Evolutionary conservation across 2,329 filamentous ascomycete genomes (phyloP).

Genomic region (Teratosphaeria destructans): DNA sequence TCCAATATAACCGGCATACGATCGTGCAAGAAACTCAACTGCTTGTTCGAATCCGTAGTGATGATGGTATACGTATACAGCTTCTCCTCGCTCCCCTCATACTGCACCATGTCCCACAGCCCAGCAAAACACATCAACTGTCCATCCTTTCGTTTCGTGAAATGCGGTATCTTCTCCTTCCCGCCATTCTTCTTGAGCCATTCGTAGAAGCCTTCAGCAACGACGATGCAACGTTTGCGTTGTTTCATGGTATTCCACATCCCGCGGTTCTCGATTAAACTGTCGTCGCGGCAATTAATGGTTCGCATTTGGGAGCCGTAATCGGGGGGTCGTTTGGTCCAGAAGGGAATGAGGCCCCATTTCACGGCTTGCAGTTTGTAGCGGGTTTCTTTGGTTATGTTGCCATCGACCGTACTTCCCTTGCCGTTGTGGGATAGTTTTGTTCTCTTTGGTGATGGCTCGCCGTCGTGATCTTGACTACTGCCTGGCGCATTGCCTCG

Average conservation of each 20-base stretch:
- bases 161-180: conserved; percentile 78
- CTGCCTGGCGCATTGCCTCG: conserved; percentile 14
- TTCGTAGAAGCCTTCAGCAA: conserved; percentile 92
- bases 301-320: conserved; percentile 72
- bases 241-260: conserved; percentile 93
- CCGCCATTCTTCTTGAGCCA: conserved; percentile 73
- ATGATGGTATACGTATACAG: conserved; percentile 88
- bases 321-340: conserved; percentile 76
- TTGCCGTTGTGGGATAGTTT: conserved; percentile 12
- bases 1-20: conserved; percentile 93
- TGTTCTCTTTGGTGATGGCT: conserved; percentile 15
- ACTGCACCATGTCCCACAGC: conserved; percentile 79
- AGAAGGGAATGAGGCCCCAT: conserved; percentile 90
- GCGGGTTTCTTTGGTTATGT: conserved; percentile 32
- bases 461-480: conserved; percentile 13
- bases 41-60: conserved; percentile 75
- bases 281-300: conserved; percentile 92
- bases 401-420: conserved; percentile 9
- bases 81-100: conserved; percentile 60
- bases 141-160: conserved; percentile 69
- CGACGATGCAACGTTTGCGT: conserved; percentile 73
- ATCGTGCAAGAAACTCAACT: conserved; percentile 79
- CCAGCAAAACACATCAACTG: conserved; percentile 82
- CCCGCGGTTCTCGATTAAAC: conserved; percentile 60
- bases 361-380: conserved; percentile 90